phyloP scores from a whole-genome alignment of 2,329 filamentous ascomycete species.

The Botrytis sinoallii region DNA sequence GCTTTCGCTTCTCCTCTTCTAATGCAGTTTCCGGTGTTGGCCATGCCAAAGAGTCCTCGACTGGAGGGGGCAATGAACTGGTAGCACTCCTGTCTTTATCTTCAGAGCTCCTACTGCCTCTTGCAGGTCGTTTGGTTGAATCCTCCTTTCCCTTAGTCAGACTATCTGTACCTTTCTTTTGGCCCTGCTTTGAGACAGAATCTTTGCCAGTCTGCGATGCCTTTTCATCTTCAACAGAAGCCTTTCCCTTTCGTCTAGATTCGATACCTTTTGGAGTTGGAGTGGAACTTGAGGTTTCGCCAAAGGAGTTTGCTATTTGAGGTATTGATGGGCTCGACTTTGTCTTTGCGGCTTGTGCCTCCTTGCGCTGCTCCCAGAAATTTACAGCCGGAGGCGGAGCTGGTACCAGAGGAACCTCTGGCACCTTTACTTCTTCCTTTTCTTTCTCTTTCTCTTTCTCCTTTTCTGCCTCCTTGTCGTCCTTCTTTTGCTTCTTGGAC shows the following conservation, averaged over 20 bases:
- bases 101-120: slow-evolving; percentile 33
- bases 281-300: slow-evolving; percentile 25
- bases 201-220: slow-evolving; percentile 37
- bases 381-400: slow-evolving; percentile 83
- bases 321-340: slow-evolving; percentile 37
- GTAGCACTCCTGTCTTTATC: slow-evolving; percentile 37
- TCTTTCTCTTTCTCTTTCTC: slow-evolving; percentile 59
- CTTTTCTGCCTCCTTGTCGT: slow-evolving; percentile 47
- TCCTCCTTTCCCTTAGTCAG: slow-evolving; percentile 35
- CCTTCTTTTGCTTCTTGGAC: slow-evolving; percentile 36
- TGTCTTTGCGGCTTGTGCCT: slow-evolving; percentile 54
- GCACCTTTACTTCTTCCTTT: slow-evolving; percentile 55
- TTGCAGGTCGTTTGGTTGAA: slow-evolving; percentile 33
- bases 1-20: slow-evolving; percentile 73
- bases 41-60: slow-evolving; percentile 78
- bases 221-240: slow-evolving; percentile 40
- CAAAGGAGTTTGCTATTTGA: slow-evolving; percentile 22
- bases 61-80: slow-evolving; percentile 56
- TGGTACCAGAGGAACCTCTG: slow-evolving; percentile 59
- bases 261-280: slow-evolving; percentile 37
- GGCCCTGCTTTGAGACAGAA: slow-evolving; percentile 37
- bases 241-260: slow-evolving; percentile 43
- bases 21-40: slow-evolving; percentile 82
- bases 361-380: slow-evolving; percentile 77
- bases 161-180: slow-evolving; percentile 43